Evolutionary conservation across 1,139 yeast genomes (phyloP), one percentile per base, ranked within the genome.

Genomic region (Debaryomyces nepalensis): DNA sequence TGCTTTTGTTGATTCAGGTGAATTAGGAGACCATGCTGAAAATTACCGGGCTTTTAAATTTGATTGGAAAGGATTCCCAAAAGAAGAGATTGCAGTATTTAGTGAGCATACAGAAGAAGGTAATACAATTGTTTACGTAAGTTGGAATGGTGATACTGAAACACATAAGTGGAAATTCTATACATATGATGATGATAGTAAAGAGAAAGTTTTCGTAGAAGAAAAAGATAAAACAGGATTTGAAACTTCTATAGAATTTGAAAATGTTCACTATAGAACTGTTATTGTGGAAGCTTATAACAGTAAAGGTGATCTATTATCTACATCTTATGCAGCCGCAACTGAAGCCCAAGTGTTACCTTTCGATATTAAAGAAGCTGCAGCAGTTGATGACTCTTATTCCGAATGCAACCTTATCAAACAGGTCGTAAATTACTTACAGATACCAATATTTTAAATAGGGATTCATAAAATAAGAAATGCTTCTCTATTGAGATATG

Each of bases 141-240:
- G 68, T 37, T 68, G 73, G 73, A 68, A 68, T 49, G 74, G 74
- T 11, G 74, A 66, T 43, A 68, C 73, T 4, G 53, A 55, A 35
- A 66, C 72, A 16, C 52, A 51, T 37, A 31, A 24, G 3, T 68
- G 73, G 73, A 55, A 52, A 42, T 53, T 61, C 37, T 59, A 44
- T 41, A 37, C 40, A 5, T 41, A 56, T 29, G 50, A 51, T n/a
- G 11, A 37, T 3, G 41, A 46, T 10, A 53, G 54, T 2, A 40
- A 44, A 11, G 50, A 49, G 26, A 37, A 23, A 5, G n/a, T n/a
- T n/a, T 42, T 50, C 18, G 21, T 64, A n/a, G 63, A 58, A 9
- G 59, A 55, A 45, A 37, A 52, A 7, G 37, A 49, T 10, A 61
- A 48, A 40, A 40, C 54, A 4, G 68, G 70, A 3, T 66, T 66